A percentile compares a stretch with the other conserved stretches of the same genome.
phyloP scores from a whole-genome alignment of 2,329 filamentous ascomycete species.

The Ophiosphaerella herpotricha region DNA sequence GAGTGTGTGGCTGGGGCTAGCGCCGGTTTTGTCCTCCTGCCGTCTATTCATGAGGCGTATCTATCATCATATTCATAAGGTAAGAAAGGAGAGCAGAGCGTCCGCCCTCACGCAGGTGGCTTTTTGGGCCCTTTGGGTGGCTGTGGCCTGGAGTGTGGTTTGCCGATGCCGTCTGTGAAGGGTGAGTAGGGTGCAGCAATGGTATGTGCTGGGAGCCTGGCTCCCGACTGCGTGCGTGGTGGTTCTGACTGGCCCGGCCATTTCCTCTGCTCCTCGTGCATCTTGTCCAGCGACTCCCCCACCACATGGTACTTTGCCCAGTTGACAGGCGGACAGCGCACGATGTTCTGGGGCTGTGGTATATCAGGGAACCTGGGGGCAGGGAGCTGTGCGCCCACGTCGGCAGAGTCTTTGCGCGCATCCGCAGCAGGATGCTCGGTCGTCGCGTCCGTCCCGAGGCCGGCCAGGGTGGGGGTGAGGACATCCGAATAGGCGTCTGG shows the following conservation, averaged over 20 bases:
- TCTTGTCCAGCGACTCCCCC: slow-evolving; percentile 78
- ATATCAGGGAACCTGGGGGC: slow-evolving; percentile 62
- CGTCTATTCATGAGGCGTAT: slow-evolving; percentile 32
- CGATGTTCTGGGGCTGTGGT: slow-evolving; percentile 78
- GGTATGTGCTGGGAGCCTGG: slow-evolving; percentile 54
- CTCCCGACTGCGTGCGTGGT: slow-evolving; percentile 38
- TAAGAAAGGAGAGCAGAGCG: not conserved
- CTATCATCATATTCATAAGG: slow-evolving; percentile 24
- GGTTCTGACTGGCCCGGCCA: slow-evolving; percentile 48
- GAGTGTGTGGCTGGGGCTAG: slow-evolving; percentile 21
- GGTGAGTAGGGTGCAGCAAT: slow-evolving; percentile 65
- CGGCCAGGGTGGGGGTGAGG: slow-evolving; percentile 46
- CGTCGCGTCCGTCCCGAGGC: slow-evolving; percentile 29
- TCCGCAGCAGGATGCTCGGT: slow-evolving; percentile 14
- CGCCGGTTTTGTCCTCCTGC: slow-evolving; percentile 9
- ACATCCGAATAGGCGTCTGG: slow-evolving; percentile 33
- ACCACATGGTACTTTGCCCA: slow-evolving; percentile 95
- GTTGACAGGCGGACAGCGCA: slow-evolving; percentile 87
- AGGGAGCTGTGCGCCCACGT: slow-evolving; percentile 15
- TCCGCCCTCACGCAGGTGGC: slow-evolving; percentile 16
- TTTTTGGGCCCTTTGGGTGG: slow-evolving; percentile 39
- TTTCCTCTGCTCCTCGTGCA: slow-evolving; percentile 78
- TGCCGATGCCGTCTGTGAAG: slow-evolving; percentile 56
- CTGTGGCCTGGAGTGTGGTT: slow-evolving; percentile 23
- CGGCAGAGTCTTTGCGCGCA: slow-evolving; percentile 37